Evolutionary conservation across 108 stramenopile genomes (phyloP).

Genomic region (Nitzschia sp.): DNA sequence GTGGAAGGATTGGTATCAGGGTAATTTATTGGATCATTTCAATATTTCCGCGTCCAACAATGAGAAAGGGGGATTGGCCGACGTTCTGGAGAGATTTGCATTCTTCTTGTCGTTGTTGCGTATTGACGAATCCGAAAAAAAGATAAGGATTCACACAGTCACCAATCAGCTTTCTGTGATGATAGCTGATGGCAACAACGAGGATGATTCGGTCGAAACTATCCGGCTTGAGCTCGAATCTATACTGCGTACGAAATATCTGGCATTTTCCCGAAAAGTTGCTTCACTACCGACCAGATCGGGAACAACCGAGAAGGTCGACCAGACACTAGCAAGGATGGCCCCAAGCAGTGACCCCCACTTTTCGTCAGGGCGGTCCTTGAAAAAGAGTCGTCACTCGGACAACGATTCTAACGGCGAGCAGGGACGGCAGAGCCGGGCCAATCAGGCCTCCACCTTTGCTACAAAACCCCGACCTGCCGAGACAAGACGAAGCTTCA

Average conservation of each 20-base stretch:
- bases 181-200: constrained; percentile 3
- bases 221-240: constrained; percentile 61
- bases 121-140: constrained; percentile 60
- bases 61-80: constrained; percentile 38
- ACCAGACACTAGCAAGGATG: background rate
- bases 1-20: constrained; percentile 78
- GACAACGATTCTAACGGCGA: no score
- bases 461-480: no score
- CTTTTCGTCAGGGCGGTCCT: background rate
- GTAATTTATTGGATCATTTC: constrained; percentile 45
- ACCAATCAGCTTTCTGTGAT: constrained; percentile 44
- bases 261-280: no score
- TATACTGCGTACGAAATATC: constrained; percentile 39
- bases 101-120: constrained; percentile 57
- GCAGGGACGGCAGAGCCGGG: no score
- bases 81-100: constrained; percentile 61
- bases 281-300: no score
- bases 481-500: no score
- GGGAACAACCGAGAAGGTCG: background rate
- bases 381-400: constrained; percentile 7
- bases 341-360: background rate
- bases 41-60: constrained; percentile 34
- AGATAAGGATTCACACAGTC: constrained; percentile 44
- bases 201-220: constrained; percentile 15
- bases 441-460: no score